Evolutionary conservation across 139 green algal species (phyloP).

Genomic region (Chlorella vulgaris): DNA sequence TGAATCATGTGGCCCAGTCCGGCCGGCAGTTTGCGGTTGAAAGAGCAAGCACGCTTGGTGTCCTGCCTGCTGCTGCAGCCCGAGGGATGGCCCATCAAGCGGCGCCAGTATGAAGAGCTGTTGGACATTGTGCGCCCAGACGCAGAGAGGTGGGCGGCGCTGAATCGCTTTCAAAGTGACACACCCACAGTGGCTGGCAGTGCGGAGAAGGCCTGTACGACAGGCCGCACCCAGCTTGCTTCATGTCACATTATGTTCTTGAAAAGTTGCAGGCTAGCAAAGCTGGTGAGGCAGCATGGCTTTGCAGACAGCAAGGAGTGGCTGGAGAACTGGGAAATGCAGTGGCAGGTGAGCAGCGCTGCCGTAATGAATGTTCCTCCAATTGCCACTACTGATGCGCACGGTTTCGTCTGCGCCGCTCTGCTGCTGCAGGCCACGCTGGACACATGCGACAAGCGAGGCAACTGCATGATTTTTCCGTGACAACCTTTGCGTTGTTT

Average conservation of each 20-base stretch:
- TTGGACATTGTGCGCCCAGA: not conserved
- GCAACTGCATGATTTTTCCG: not conserved
- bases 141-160: not conserved
- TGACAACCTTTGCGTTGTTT: no score
- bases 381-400: not conserved
- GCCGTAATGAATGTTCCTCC: not conserved
- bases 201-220: not conserved
- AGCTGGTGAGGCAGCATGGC: not conserved
- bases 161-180: no score
- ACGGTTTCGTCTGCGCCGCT: not conserved
- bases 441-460: not conserved
- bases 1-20: no score
- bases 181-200: no score
- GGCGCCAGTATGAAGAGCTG: not conserved
- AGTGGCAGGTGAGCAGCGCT: not conserved
- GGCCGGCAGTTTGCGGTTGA: not conserved
- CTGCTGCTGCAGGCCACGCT: not conserved
- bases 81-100: not conserved
- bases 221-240: not conserved
- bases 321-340: not conserved
- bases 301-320: not conserved
- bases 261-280: not conserved
- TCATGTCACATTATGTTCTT: not conserved
- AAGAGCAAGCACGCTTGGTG: no score
- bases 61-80: not conserved